Evolutionary conservation across 2,329 filamentous ascomycete species (phyloP).

Genomic region (Capronia americana): DNA sequence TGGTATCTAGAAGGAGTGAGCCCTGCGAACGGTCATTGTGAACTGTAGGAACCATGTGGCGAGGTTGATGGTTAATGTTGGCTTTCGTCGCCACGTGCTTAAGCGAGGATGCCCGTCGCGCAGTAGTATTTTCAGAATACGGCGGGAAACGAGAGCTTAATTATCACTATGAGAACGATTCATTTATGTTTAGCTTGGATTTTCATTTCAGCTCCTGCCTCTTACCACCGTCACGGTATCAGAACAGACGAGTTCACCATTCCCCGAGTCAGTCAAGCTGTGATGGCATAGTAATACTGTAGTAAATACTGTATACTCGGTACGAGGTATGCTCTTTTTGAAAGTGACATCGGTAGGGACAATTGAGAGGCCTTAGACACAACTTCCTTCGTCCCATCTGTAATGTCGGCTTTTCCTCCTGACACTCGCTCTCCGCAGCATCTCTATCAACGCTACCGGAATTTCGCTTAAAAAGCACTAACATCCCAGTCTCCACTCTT

Average conservation of each 20-base stretch:
- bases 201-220: too few species aligned
- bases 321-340: background rate
- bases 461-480: conserved; percentile 24
- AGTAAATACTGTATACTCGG: background rate
- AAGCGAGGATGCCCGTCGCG: background rate
- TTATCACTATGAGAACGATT: background rate
- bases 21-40: background rate
- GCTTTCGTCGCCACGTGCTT: background rate
- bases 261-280: too few species aligned
- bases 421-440: too few species aligned
- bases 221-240: background rate
- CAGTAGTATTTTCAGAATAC: background rate
- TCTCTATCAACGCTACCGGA: too few species aligned
- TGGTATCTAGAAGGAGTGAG: background rate
- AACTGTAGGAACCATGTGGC: background rate
- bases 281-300: background rate
- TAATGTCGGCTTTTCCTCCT: too few species aligned
- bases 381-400: too few species aligned
- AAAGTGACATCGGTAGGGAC: too few species aligned
- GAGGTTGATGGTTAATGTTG: background rate
- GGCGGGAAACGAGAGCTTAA: background rate
- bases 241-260: background rate
- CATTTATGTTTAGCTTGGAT: background rate
- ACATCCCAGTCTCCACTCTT: conserved; percentile 43
- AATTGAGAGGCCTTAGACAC: too few species aligned